Base-by-base conservation (phyloP, 2,329 filamentous ascomycete genomes). In the Epichloe hybrida region DNA sequence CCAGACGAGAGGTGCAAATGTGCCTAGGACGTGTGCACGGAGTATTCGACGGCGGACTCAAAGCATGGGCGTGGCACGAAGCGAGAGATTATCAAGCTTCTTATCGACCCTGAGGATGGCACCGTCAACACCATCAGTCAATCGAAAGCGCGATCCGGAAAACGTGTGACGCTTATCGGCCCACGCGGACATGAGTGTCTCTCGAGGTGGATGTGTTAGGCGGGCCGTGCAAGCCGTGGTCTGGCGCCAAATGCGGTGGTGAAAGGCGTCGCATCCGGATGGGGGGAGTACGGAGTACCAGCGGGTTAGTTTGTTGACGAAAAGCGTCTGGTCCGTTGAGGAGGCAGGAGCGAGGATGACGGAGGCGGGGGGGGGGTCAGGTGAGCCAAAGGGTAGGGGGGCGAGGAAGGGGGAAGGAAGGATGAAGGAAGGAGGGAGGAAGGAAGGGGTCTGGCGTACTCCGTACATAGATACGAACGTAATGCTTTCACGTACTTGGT, bases 401-500 rank as follows among this genome's bases (percentile, higher is more conserved):
- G n/a, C 17, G 17, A 8, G 7, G 27, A 31, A 27, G 17, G n/a
- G 17, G 23, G 23, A 27, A 8, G 36, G 6, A 23, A 21, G 17
- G n/a, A 41, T 1, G 17, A 17, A 27, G 23, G 23, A 17, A 41
- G 20, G 39, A n/a, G n/a, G 17, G n/a, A 41, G 2, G 17, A 17
- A 27, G 23, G 23, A 17, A 41, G 20, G 39, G 17, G 39, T 20
- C n/a, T 41, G 20, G 55, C 37, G 39, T 27, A 7, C 23, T 7
- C 23, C 23, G 20, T 21, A 21, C 20, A 2, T 3, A 21, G 52
- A 35, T 41, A 49, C 50, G 50, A 55, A 61, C 58, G 59, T 61
- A 62, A 62, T 58, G 55, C 52, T 50, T 59, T 62, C 56, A 61
- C 54, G 55, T 55, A 55, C 37, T 15, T 1, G 4, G 37, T 39